Evolutionary conservation across 2,329 filamentous ascomycete species (phyloP).

Genomic region (Epichloe hybrida): DNA sequence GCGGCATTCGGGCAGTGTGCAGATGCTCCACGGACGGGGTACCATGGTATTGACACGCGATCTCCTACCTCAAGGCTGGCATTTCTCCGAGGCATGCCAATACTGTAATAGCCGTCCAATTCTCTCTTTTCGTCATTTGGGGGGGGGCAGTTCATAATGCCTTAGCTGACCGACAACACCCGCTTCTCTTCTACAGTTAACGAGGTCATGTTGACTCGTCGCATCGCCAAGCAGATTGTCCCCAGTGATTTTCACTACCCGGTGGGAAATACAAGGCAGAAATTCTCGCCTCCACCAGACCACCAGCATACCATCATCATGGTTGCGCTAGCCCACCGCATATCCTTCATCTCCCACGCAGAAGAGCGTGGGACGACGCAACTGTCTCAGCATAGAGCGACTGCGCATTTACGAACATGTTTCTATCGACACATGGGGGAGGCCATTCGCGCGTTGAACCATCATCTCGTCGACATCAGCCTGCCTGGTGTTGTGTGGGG

Average conservation of each 20-base stretch:
- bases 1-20: background rate
- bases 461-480: background rate
- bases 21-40: background rate
- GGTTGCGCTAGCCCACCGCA: background rate
- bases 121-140: too few species aligned
- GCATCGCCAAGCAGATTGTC: background rate
- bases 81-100: background rate
- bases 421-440: background rate
- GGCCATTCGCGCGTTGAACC: background rate
- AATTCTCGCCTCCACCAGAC: background rate
- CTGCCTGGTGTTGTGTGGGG: background rate
- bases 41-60: background rate
- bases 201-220: conserved; percentile 1
- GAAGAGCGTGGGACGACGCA: background rate
- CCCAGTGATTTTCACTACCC: background rate
- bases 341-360: background rate
- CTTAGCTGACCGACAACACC: background rate
- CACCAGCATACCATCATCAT: background rate
- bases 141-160: background rate
- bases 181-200: background rate
- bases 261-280: background rate
- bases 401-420: background rate
- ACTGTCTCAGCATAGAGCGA: background rate
- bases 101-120: background rate
- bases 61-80: background rate